phyloP scores from a whole-genome alignment of 2,329 filamentous ascomycete genomes.

The Colletotrichum filicis region DNA sequence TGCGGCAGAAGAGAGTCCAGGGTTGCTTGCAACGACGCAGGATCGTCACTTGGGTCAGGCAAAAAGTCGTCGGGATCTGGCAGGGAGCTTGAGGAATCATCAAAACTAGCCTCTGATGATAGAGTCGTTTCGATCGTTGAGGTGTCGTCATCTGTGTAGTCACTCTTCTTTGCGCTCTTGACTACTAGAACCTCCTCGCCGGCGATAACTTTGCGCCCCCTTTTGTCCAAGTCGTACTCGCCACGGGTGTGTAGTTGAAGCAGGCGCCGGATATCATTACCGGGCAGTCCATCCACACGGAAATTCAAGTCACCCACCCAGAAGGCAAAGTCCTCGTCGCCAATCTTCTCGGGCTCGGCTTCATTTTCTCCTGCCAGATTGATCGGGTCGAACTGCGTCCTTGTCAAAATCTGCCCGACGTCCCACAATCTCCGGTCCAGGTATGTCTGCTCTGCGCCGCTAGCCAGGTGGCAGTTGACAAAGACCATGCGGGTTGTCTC shows the following conservation, averaged over 20 bases:
- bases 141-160: conserved; percentile 58
- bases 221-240: conserved; percentile 72
- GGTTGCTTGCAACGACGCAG: conserved; percentile 88
- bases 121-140: conserved; percentile 46
- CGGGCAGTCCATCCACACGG: conserved; percentile 86
- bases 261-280: conserved; percentile 87
- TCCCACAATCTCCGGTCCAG: conserved; percentile 93
- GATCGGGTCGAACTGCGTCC: conserved; percentile 83
- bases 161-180: conserved; percentile 43
- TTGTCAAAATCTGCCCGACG: conserved; percentile 78
- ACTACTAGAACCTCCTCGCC: conserved; percentile 49
- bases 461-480: conserved; percentile 90
- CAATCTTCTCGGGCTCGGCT: conserved; percentile 77
- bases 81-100: conserved; percentile 53
- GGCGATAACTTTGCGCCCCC: conserved; percentile 51
- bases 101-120: conserved; percentile 45
- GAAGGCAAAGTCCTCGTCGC: conserved; percentile 92
- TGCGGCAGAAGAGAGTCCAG: conserved; percentile 88
- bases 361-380: conserved; percentile 71
- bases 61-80: conserved; percentile 75
- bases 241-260: conserved; percentile 85
- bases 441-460: conserved; percentile 81
- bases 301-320: conserved; percentile 99
- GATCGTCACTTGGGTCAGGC: conserved; percentile 78
- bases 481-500: conserved; percentile 92